phyloP scores from a whole-genome alignment of 495 filamentous ascomycete species.

The Lepidopterella palustris region DNA sequence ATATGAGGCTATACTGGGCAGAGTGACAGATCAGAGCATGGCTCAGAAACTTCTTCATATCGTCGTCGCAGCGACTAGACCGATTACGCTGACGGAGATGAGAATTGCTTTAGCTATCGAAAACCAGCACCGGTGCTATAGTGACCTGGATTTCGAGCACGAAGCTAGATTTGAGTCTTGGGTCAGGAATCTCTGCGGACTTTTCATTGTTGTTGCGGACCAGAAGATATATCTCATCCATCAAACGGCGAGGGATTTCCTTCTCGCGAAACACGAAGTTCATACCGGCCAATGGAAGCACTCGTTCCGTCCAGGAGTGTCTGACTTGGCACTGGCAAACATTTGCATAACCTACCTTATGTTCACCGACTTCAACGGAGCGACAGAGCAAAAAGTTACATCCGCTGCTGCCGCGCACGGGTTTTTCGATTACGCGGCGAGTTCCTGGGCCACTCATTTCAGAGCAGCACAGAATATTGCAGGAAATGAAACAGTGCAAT shows the following conservation, averaged over 20 bases:
- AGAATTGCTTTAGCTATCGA: neutral
- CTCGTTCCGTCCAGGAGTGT: neutral
- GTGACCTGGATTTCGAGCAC: neutral
- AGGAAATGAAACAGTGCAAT: neutral
- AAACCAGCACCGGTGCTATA: neutral
- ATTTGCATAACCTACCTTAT: neutral
- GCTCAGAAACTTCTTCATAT: neutral
- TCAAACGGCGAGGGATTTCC: constrained; percentile 8
- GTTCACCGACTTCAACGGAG: neutral
- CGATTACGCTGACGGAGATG: neutral
- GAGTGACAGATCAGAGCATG: neutral
- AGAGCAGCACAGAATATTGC: neutral
- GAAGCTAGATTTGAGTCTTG: neutral
- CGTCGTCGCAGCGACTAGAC: neutral
- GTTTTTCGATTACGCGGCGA: neutral
- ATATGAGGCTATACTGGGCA: neutral
- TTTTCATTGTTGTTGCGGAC: constrained; percentile 4
- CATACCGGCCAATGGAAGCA: neutral
- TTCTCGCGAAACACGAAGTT: neutral
- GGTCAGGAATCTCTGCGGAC: constrained; percentile 4
- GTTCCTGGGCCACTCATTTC: neutral
- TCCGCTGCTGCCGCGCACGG: no score
- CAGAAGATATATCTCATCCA: constrained; percentile 1
- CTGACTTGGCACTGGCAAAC: neutral
- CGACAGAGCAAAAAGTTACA: neutral